Percentiles rank a stretch among this genome's conserved stretches.
phyloP scores from a whole-genome alignment of 1,284 basidiomycete genomes.

The Cryptococcus sp. region DNA sequence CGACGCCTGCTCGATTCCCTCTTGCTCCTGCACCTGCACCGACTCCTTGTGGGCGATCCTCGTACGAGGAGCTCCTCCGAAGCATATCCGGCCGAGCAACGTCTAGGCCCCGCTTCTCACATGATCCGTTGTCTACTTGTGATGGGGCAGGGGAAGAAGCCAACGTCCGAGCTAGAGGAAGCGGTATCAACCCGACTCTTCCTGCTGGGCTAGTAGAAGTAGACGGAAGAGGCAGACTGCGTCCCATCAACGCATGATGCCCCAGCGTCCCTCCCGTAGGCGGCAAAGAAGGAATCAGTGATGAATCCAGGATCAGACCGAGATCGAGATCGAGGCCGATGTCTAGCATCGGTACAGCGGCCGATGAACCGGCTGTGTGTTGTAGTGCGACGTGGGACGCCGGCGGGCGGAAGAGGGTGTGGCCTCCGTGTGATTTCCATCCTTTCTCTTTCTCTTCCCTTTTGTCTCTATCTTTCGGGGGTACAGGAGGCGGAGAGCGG shows the following conservation, averaged over 20 bases:
- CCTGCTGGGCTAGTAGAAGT: neutral
- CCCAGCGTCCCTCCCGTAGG: slow-evolving; percentile 13
- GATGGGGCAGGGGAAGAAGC: too few relatives aligned
- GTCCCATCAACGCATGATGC: slow-evolving; percentile 27
- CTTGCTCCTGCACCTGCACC: too few relatives aligned
- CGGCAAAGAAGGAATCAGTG: slow-evolving; percentile 28
- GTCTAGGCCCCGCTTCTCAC: neutral
- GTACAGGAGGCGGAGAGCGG: too few relatives aligned
- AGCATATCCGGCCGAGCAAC: neutral
- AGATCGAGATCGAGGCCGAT: neutral
- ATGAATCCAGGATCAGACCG: slow-evolving; percentile 18
- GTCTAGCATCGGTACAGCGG: too few relatives aligned
- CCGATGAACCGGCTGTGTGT: too few relatives aligned
- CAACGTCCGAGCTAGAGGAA: too few relatives aligned
- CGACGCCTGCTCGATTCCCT: slow-evolving; percentile 15
- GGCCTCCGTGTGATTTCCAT: neutral
- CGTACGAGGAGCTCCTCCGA: slow-evolving; percentile 1
- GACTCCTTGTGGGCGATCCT: neutral
- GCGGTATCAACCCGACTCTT: too few relatives aligned
- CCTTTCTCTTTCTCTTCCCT: slow-evolving; percentile 4
- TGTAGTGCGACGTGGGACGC: neutral
- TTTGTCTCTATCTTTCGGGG: neutral
- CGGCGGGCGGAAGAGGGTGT: slow-evolving; percentile 1
- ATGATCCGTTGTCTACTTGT: neutral
- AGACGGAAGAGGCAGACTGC: neutral